Conservation (phyloP, 305 asterid species). For the Fraxinus xanthoxyloides region DNA sequence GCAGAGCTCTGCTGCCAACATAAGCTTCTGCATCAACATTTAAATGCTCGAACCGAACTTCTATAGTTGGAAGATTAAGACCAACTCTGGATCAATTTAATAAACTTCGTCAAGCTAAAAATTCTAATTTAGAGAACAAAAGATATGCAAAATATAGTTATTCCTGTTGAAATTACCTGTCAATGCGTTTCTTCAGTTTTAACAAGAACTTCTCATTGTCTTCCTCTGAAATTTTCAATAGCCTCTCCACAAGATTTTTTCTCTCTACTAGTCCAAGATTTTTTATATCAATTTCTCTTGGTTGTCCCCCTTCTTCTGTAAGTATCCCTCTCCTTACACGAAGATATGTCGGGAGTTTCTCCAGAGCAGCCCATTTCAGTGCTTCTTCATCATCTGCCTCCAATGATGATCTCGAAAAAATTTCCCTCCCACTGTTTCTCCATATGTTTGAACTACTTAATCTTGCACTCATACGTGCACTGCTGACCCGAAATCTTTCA, state of each 20-base stretch:
- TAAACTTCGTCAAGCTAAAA: background rate
- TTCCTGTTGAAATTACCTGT: constrained; percentile 41
- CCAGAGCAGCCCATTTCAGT: constrained; percentile 86
- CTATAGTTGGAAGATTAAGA: constrained; percentile 74
- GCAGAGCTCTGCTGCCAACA: constrained; percentile 78
- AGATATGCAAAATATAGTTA: background rate
- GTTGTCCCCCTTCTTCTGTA: constrained; percentile 52
- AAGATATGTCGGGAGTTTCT: constrained; percentile 72
- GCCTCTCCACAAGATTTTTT: constrained; percentile 66
- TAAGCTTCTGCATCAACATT: constrained; percentile 77
- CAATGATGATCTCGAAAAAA: constrained; percentile 58
- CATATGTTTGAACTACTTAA: constrained; percentile 71
- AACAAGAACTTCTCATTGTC: constrained; percentile 83
- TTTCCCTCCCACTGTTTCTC: constrained; percentile 73
- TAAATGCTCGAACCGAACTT: constrained; percentile 86
- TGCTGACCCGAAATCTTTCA: constrained; percentile 48
- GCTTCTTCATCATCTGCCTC: constrained; percentile 90
- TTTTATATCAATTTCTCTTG: constrained; percentile 61
- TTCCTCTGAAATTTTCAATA: constrained; percentile 65
- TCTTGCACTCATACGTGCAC: constrained; percentile 78
- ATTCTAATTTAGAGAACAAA: background rate
- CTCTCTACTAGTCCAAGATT: constrained; percentile 65
- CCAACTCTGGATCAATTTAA: constrained; percentile 63
- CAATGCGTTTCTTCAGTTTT: constrained; percentile 69
- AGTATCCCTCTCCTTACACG: constrained; percentile 78